Evolutionary conservation across 768 basidiomycete genomes (phyloP).

Genomic region (Aureoboletus auriporus): DNA sequence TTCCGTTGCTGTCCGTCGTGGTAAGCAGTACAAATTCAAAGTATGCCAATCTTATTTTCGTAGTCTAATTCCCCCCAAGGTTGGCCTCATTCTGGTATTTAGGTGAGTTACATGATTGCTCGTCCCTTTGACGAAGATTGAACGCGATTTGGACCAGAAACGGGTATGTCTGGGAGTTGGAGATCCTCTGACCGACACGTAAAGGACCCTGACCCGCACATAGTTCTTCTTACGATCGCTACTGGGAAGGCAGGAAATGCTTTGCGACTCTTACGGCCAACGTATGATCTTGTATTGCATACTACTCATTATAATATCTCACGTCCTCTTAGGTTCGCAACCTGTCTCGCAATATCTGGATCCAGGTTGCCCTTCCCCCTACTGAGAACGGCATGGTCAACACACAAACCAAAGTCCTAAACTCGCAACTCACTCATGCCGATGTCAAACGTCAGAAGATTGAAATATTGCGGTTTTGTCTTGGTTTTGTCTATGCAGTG

Average conservation of each 20-base stretch:
- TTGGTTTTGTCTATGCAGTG: constrained; percentile 67
- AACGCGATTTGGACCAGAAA: constrained; percentile 43
- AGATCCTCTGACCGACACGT: background rate
- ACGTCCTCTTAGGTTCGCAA: constrained; percentile 51
- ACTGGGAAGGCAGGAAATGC: constrained; percentile 85
- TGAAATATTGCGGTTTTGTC: constrained; percentile 61
- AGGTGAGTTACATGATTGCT: constrained; percentile 42
- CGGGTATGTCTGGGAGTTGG: constrained; percentile 41
- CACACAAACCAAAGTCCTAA: constrained; percentile 51
- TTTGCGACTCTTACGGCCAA: constrained; percentile 71
- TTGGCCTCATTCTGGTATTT: constrained; percentile 86
- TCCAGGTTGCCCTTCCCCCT: constrained; percentile 67
- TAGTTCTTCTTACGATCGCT: constrained; percentile 83
- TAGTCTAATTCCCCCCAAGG: constrained; percentile 37
- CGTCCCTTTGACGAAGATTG: background rate
- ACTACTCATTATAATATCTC: background rate
- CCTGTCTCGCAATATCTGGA: constrained; percentile 74
- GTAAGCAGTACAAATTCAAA: constrained; percentile 41
- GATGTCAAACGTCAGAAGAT: constrained; percentile 66
- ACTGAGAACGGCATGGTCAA: constrained; percentile 39
- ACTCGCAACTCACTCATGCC: constrained; percentile 39
- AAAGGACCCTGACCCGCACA: constrained; percentile 1
- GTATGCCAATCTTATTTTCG: background rate
- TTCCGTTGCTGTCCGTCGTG: constrained; percentile 86
- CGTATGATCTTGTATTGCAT: constrained; percentile 27